Evolutionary conservation across 2,329 filamentous ascomycete species (phyloP), one percentile per base, ranked within the genome.

Genomic region (Colletotrichum salicis): DNA sequence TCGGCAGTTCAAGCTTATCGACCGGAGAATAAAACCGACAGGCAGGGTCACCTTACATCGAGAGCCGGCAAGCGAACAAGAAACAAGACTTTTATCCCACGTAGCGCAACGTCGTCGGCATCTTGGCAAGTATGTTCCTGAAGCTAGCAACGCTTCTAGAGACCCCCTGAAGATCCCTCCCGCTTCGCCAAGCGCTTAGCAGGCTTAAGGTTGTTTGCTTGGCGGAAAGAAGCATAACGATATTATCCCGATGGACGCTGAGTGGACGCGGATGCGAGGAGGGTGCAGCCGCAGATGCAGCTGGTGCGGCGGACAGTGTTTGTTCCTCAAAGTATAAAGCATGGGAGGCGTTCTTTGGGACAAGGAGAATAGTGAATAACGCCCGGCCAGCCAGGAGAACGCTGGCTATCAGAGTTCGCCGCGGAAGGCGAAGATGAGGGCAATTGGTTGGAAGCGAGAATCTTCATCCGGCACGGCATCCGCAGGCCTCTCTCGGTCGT

Each of bases 291-390:
- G 24, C 51, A 35, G 41, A 48, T 13, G 13, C 10, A 37, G 54
- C 29, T 68, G 58, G 52, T 71, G 64, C 69, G 69, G 58, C 58
- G 58, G 52, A 45, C n/a, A 63, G 45, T n/a, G 64, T 63, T 71
- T 71, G 64, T 37, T 45, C 29, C 24, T 2, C 15, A 63, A 64
- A 68, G 52, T n/a, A 41, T 63, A 63, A 71, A 51, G 2, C 41
- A 48, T 48, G 41, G 19, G 41, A 5, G 10, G 31, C 10, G 22
- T 27, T 13, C 41, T 51, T n/a, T 62, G 45, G 60, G 45, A 29
- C 45, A 35, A n/a, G 7, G 37, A 7, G 37, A 41, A 41, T 6
- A 41, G 13, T 19, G 37, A 19, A 19, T 10, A 41, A 19, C 13
- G 6, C 37, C 15, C 15, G 13, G 37, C 37, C 37, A 41, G 37